phyloP scores from a whole-genome alignment of 2,329 filamentous ascomycete species.

The Lasiodiplodia theobromae region DNA sequence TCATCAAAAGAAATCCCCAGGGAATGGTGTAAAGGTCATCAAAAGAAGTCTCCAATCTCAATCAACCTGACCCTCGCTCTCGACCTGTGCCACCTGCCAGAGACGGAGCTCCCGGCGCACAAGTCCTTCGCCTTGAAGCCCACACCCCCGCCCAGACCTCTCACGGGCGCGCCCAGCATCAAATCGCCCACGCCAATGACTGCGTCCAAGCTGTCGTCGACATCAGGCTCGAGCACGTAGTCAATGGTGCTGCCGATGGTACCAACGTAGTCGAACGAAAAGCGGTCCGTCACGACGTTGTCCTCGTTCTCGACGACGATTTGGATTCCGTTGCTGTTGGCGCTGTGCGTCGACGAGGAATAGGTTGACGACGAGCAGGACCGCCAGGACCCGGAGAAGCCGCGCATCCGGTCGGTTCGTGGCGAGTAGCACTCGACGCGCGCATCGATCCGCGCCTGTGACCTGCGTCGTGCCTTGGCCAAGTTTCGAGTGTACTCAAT shows the following conservation, averaged over 20 bases:
- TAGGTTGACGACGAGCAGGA: conserved; percentile 32
- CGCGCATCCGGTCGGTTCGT: not conserved
- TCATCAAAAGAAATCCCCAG: too few species aligned
- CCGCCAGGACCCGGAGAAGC: conserved; percentile 15
- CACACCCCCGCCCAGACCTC: conserved; percentile 22
- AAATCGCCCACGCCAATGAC: conserved; percentile 62
- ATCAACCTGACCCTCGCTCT: conserved; percentile 32
- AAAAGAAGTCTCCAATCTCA: conserved; percentile 31
- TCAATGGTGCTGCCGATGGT: conserved; percentile 63
- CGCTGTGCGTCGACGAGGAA: conserved; percentile 47
- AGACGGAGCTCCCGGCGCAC: not conserved
- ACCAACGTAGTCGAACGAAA: conserved; percentile 63
- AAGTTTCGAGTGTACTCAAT: not conserved
- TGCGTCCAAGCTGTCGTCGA: conserved; percentile 56
- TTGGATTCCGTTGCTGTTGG: conserved; percentile 62
- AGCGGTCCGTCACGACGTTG: conserved; percentile 57
- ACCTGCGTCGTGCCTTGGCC: not conserved
- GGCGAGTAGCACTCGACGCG: not conserved
- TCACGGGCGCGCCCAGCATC: conserved; percentile 45
- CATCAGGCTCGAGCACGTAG: conserved; percentile 68
- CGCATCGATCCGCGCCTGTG: conserved; percentile 7
- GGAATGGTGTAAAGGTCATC: not conserved
- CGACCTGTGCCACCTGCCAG: conserved; percentile 38
- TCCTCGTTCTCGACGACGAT: conserved; percentile 60
- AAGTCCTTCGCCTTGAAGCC: not conserved